phyloP scores from a whole-genome alignment of 108 stramenopile genomes.

The Stephanodiscus triporus region DNA sequence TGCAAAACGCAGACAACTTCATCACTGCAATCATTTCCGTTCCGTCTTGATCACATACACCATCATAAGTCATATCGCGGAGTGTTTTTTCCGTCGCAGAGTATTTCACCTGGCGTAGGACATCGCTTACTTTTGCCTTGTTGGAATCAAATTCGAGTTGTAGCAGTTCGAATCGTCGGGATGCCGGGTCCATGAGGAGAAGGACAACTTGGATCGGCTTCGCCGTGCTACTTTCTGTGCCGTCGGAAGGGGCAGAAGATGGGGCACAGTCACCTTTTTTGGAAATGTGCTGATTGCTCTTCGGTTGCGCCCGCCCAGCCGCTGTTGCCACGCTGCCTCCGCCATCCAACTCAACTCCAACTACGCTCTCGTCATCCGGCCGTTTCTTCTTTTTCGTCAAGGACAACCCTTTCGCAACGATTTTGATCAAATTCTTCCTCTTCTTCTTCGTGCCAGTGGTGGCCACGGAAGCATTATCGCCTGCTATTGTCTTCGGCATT shows the following conservation, averaged over 20 bases:
- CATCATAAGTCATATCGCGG: constrained; percentile 50
- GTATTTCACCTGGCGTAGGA: constrained; percentile 68
- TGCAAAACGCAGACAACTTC: constrained; percentile 56
- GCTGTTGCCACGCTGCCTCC: background rate
- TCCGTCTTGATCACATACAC: constrained; percentile 54
- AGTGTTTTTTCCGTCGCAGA: constrained; percentile 72
- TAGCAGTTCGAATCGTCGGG: constrained; percentile 81
- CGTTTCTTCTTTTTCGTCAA: constrained; percentile 37
- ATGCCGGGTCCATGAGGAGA: constrained; percentile 77
- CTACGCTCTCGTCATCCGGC: constrained; percentile 31
- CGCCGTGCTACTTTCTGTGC: background rate
- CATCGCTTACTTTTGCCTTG: constrained; percentile 66
- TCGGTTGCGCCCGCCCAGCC: background rate
- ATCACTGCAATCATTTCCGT: constrained; percentile 41
- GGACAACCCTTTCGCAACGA: constrained; percentile 29
- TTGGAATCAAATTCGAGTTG: constrained; percentile 86
- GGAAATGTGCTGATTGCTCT: background rate
- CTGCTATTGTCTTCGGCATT: background rate
- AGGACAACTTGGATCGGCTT: constrained; percentile 69
- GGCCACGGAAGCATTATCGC: constrained; percentile 22
- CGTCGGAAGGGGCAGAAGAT: background rate
- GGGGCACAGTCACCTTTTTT: background rate
- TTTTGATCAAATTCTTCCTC: constrained; percentile 35
- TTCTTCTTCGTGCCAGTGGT: constrained; percentile 40
- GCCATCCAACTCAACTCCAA: constrained; percentile 15